Evolutionary conservation across 371 early-diverging fungal genomes (phyloP), one percentile per base, ranked within the genome.

Genomic region (Batkoa obscura): DNA sequence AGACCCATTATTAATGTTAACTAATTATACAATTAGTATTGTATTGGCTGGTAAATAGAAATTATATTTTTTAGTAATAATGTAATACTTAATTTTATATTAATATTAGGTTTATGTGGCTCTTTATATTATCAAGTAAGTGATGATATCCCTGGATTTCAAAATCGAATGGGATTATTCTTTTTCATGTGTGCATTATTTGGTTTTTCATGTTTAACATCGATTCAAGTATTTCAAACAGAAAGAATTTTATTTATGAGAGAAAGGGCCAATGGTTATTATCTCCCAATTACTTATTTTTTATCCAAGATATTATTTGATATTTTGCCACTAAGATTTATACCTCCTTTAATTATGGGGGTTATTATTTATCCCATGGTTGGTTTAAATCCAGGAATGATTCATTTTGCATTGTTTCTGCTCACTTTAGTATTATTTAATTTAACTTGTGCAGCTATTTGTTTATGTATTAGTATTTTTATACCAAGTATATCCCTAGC

Each of bases 371-470:
- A 88, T 68, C 81, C 72, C 37, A 87, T 94, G 90, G 81, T 89
- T 5, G 92, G 92, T 0, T 68, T 88, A 3, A 78, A 81, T 0
- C 68, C 75, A n/a, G 80, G 75, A 0, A 71, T 72, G 17, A 59
- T 60, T 15, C 74, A 81, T 43, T 88, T 85, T 68, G 61, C 78
- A 49, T 84, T 85, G 62, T 94, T 89, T 66, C 61, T 92, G 32
- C 64, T 86, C n/a, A 81, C 86, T 0, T 64, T 94, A n/a, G 74
- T 88, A 0, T 62, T 90, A 15, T 94, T 94, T 67, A 84, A 89
- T 61, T 63, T 87, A 46, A 82, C 88, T 0, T 79, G 84, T 0
- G 88, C 90, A 2, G 74, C 82, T 34, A 66, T 85, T 8, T 90
- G 90, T 63, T 61, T 92, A 34, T 76, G 79, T 32, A 76, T 90